A percentile compares a stretch with the other conserved stretches of the same genome.
Evolutionary conservation across 208 protist species (phyloP).

Genomic region (Leishmania tarentolae): DNA sequence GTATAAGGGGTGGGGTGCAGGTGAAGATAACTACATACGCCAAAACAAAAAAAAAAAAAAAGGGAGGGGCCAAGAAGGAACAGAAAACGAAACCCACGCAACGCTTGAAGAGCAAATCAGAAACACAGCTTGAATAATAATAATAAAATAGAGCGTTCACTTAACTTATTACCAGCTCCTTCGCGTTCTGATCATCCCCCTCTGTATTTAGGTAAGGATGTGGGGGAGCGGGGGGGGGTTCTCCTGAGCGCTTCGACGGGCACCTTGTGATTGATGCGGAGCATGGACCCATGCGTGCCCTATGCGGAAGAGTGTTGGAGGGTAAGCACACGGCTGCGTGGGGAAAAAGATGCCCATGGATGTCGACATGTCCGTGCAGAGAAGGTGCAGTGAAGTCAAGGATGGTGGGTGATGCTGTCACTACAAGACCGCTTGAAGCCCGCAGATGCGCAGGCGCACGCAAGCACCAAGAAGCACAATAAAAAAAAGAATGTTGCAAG

Average conservation of each 20-base stretch:
- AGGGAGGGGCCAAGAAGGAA: no score
- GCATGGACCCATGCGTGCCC: neutral
- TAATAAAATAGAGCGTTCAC: no score
- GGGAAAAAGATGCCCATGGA: neutral
- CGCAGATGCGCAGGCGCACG: neutral
- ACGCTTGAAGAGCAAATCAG: no score
- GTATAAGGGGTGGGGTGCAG: neutral
- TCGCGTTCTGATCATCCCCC: no score
- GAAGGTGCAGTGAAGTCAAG: no score
- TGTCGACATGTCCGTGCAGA: neutral
- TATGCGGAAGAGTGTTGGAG: neutral
- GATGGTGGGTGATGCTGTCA: no score
- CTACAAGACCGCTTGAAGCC: no score
- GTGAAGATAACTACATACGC: neutral
- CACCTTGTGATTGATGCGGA: neutral
- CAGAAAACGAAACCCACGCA: no score
- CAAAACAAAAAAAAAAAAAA: neutral
- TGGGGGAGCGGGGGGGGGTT: neutral
- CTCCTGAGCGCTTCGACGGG: neutral
- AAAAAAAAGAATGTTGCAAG: neutral
- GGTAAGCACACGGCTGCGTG: neutral
- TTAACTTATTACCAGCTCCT: no score
- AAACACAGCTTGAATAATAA: no score
- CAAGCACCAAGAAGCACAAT: neutral
- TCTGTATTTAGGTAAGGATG: neutral